Evolutionary conservation across 1,284 basidiomycete genomes (phyloP).

Genomic region (Cryptococcus hybrid): DNA sequence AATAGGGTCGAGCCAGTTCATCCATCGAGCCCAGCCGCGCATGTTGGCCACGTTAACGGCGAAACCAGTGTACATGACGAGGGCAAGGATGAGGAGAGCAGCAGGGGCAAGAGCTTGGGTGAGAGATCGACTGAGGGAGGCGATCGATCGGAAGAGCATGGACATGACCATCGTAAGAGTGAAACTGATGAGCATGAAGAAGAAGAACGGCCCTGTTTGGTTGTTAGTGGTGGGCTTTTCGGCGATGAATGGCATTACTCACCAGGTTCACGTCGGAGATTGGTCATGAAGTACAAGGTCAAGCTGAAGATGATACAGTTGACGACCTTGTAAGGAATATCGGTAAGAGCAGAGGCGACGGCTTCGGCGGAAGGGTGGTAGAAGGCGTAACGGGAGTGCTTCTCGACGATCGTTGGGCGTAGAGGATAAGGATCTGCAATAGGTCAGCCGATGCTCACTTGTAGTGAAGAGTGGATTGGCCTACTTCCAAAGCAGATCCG

Average conservation of each 20-base stretch:
- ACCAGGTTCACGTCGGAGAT: constrained; percentile 46
- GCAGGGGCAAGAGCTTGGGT: constrained; percentile 52
- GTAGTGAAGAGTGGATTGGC: not conserved
- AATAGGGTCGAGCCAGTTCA: constrained; percentile 54
- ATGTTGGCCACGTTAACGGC: constrained; percentile 48
- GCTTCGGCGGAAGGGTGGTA: constrained; percentile 52
- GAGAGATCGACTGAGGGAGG: constrained; percentile 6
- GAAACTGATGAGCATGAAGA: constrained; percentile 12
- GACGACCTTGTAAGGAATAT: constrained; percentile 52
- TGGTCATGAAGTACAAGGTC: constrained; percentile 50
- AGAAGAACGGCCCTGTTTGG: constrained; percentile 2
- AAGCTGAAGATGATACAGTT: constrained; percentile 47
- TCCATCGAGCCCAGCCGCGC: constrained; percentile 53
- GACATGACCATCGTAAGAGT: constrained; percentile 50
- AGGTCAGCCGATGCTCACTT: not conserved
- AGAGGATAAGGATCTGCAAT: constrained; percentile 48
- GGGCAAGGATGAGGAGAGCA: constrained; percentile 47
- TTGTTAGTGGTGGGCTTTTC: not conserved
- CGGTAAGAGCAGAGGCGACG: constrained; percentile 50
- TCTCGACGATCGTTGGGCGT: constrained; percentile 52
- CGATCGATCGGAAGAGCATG: constrained; percentile 46
- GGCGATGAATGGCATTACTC: not conserved
- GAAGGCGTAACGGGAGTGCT: constrained; percentile 53
- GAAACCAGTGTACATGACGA: constrained; percentile 50
- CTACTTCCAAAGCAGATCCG: constrained; percentile 25